Percentiles rank a stretch among this genome's conserved stretches.
Evolutionary conservation across 257 asterid species (phyloP).

Genomic region (Rehmannia glutinosa): DNA sequence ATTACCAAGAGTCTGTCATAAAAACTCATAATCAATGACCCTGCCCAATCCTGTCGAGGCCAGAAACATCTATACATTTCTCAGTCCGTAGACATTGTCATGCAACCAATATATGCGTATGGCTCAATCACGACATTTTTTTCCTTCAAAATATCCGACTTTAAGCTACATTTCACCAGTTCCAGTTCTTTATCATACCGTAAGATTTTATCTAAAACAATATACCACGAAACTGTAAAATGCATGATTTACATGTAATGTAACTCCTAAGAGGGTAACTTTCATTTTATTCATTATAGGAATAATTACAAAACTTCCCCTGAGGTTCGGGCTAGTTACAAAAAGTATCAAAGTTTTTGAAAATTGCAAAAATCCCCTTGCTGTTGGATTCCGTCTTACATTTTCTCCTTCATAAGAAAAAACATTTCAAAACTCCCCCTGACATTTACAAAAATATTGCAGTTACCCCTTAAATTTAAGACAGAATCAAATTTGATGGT

Average conservation of each 20-base stretch:
- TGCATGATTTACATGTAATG: not conserved
- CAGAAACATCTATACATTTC: constrained; percentile 55
- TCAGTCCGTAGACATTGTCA: constrained; percentile 37
- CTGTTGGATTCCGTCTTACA: too few species aligned
- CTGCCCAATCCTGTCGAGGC: constrained; percentile 53
- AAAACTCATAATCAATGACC: constrained; percentile 65
- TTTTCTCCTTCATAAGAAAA: too few species aligned
- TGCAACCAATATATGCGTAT: constrained; percentile 18
- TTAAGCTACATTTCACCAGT: not conserved
- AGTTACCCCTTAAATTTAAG: too few species aligned
- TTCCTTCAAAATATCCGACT: too few species aligned
- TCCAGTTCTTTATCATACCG: not conserved
- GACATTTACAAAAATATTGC: too few species aligned
- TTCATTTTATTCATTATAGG: too few species aligned
- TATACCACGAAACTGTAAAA: not conserved
- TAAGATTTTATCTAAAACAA: not conserved
- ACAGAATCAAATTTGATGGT: too few species aligned
- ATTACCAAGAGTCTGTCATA: constrained; percentile 75
- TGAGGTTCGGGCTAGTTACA: not conserved
- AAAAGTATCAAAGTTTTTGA: not conserved
- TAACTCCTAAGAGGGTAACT: not conserved
- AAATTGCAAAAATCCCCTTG: too few species aligned
- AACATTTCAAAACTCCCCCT: too few species aligned
- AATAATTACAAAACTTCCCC: not conserved
- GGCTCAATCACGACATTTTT: not conserved